Base-by-base conservation (phyloP, 169 alveolate genomes). In the Plasmodium knowlesi region DNA sequence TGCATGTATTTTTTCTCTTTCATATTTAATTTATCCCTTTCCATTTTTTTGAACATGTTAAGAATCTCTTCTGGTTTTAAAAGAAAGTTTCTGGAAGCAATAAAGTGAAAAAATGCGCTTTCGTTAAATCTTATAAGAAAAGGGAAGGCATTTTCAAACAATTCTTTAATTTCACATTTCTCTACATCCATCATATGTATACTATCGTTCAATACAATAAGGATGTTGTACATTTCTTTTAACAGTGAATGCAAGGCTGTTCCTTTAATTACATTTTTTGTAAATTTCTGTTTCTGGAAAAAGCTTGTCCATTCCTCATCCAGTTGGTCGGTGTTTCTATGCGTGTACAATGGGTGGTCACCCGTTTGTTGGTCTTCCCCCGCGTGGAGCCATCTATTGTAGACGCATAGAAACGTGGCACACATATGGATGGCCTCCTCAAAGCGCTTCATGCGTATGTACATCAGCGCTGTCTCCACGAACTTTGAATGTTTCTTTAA, bases 141-240 rank as follows among this genome's bases (percentile, higher is more conserved):
- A 2, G 94, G 94, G 19, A 89, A 89, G 12, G 94, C 25, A 61
- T 61, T 39, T 89, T 89, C 90, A 80, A 89, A 89, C 12, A 89
- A 19, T n/a, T 57, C 57, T 79, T 89, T 89, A 10, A 89, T 79
- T 79, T 61, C 16, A 25, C 82, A 67, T 61, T 89, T 43, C 14
- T 79, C 73, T 12, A 78, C 0, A 30, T 89, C 82, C 41, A 89
- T 54, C 34, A 89, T 25, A 32, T 89, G 94, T 25, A 89, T 37
- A 43, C 82, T 78, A 16, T 46, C 83, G 50, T 89, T 89, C 71
- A 89, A 72, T 9, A 79, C 54, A 5, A 89, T 79, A 6, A 89
- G 30, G 25, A 89, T 80, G 72, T 89, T 80, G 25, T 89, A 89
- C 34, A 89, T 78, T 57, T 89, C 89, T 28, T 79, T 34, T 54